These are phyloP conservation scores for Nannizzia gypsea DNA, from an alignment of 2,329 filamentous ascomycete genomes.

Conservation along the genomic window DNA sequence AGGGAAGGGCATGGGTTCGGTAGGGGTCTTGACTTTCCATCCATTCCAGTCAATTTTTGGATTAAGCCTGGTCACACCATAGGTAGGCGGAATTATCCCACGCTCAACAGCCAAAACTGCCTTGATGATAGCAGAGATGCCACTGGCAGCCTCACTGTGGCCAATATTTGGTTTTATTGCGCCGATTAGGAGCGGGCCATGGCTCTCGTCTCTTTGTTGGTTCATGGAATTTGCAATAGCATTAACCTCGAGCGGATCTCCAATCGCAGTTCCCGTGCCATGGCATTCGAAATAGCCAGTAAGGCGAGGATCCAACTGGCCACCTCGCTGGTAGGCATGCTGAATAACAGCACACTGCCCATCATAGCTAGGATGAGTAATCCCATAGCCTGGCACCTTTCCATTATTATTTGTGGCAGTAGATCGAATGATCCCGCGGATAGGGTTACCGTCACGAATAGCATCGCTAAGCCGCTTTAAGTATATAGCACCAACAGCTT, in stretches of 20 bases:
- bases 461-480: slow-evolving; percentile 33
- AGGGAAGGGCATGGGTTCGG: too few relatives aligned
- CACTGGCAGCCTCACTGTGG: slow-evolving; percentile 20
- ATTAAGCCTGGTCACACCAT: too few relatives aligned
- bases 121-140: slow-evolving; percentile 22
- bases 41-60: too few relatives aligned
- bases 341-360: slow-evolving; percentile 62
- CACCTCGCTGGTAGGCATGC: slow-evolving; percentile 58
- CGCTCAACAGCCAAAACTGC: slow-evolving; percentile 11
- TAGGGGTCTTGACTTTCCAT: too few relatives aligned
- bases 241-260: too few relatives aligned
- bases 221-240: slow-evolving; percentile 4
- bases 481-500: slow-evolving; percentile 29
- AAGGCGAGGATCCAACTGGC: slow-evolving; percentile 36
- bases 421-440: slow-evolving; percentile 36
- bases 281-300: slow-evolving; percentile 20
- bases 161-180: slow-evolving; percentile 24
- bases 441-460: slow-evolving; percentile 29
- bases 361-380: slow-evolving; percentile 69
- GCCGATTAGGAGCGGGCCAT: slow-evolving; percentile 13
- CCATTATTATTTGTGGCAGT: slow-evolving; percentile 72
- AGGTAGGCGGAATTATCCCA: too few relatives aligned
- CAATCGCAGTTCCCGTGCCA: not conserved
- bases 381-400: slow-evolving; percentile 67
- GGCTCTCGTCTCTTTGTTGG: not conserved